Evolutionary conservation across 164 flowering plant species (phyloP).

Genomic region (Cinnamomum micranthum): DNA sequence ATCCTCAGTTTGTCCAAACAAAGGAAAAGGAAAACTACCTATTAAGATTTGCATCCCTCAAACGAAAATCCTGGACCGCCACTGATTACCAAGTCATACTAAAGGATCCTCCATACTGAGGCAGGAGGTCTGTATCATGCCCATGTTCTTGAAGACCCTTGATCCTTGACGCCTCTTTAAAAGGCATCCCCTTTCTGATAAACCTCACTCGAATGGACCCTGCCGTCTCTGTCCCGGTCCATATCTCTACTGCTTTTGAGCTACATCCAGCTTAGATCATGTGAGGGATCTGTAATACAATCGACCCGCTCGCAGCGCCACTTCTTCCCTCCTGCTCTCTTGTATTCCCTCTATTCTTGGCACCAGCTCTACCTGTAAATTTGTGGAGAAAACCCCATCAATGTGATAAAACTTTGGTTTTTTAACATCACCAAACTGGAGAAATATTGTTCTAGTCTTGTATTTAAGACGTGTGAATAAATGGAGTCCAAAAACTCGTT

Average conservation of each 20-base stretch:
- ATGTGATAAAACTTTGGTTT: neutral
- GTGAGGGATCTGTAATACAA: constrained; percentile 5
- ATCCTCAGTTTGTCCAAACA: no score
- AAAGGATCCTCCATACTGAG: no score
- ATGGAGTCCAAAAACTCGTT: no score
- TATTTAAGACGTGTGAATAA: no score
- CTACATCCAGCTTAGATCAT: neutral
- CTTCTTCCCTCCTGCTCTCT: neutral
- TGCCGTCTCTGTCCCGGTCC: constrained; percentile 1
- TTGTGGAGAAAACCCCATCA: neutral
- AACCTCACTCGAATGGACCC: neutral
- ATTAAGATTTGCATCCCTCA: no score
- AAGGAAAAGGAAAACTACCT: no score
- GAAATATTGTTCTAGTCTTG: no score
- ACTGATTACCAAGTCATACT: no score
- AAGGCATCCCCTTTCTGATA: neutral
- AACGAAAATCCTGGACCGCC: no score
- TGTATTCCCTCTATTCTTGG: neutral
- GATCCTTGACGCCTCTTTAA: neutral
- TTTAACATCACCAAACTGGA: no score
- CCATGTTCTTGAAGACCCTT: neutral
- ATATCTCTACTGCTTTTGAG: neutral
- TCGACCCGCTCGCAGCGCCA: neutral
- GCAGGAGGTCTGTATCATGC: neutral
- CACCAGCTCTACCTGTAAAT: no score